These are phyloP conservation scores for Aspergillus neoniger DNA, from an alignment of 2,329 filamentous ascomycete genomes.

Conservation along the genomic window DNA sequence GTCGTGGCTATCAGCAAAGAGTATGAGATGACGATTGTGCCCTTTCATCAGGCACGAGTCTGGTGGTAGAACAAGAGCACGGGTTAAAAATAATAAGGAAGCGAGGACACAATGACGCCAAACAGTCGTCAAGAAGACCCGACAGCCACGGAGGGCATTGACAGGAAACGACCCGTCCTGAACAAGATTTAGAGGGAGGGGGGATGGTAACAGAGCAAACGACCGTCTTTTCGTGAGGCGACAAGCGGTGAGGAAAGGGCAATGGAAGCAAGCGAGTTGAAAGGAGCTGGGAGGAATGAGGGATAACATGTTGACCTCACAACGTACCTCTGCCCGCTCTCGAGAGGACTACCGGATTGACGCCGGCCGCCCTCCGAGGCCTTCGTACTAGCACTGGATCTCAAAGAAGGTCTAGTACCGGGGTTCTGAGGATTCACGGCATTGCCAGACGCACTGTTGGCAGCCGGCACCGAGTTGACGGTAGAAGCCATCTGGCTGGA, in stretches of 20 bases:
- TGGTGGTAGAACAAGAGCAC: neutral
- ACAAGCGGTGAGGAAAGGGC: constrained; percentile 19
- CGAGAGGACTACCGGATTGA: constrained; percentile 57
- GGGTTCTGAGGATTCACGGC: constrained; percentile 39
- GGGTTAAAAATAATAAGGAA: neutral
- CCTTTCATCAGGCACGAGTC: neutral
- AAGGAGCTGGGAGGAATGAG: constrained; percentile 7
- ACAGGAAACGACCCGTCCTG: neutral
- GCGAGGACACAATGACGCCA: neutral
- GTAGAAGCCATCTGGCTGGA: constrained; percentile 45
- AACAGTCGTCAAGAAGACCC: neutral
- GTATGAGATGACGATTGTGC: neutral
- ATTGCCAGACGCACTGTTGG: constrained; percentile 42
- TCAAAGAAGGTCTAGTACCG: constrained; percentile 48
- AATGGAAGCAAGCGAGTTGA: constrained; percentile 10
- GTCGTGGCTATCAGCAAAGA: neutral
- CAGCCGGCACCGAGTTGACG: constrained; percentile 39
- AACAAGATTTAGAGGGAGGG: neutral
- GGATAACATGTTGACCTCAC: constrained; percentile 15
- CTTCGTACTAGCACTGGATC: constrained; percentile 54
- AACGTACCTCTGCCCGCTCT: constrained; percentile 57
- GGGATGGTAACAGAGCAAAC: neutral
- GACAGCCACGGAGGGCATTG: neutral
- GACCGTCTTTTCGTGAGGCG: constrained; percentile 5
- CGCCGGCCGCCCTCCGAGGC: constrained; percentile 56